These are phyloP conservation scores for Parathielavia hyrcaniae DNA, from an alignment of 495 filamentous ascomycete species.

Conservation along the genomic window DNA sequence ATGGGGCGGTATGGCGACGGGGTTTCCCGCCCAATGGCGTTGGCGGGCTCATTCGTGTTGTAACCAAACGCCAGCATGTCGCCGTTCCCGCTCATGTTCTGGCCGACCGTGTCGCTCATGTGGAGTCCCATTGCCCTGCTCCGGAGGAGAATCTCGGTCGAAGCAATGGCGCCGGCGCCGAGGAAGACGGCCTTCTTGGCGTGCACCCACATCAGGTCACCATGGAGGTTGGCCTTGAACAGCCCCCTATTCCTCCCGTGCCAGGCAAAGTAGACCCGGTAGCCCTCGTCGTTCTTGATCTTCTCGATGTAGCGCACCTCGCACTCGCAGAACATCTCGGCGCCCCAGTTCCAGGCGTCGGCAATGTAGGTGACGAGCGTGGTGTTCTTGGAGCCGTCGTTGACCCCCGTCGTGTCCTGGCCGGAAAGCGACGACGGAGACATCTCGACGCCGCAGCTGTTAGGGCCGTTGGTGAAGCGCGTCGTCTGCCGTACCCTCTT, in stretches of 20 bases:
- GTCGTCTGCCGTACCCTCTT: slow-evolving; percentile 55
- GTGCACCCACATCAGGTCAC: slow-evolving; percentile 63
- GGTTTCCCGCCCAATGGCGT: slow-evolving; percentile 48
- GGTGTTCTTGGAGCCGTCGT: slow-evolving; percentile 62
- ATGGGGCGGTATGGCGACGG: slow-evolving; percentile 47
- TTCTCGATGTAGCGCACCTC: slow-evolving; percentile 62
- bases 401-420: slow-evolving; percentile 57
- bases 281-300: slow-evolving; percentile 45
- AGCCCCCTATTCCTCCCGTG: slow-evolving; percentile 53
- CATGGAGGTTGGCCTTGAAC: slow-evolving; percentile 52
- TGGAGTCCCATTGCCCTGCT: slow-evolving; percentile 54
- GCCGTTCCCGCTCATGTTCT: slow-evolving; percentile 63
- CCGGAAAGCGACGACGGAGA: slow-evolving; percentile 52
- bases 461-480: slow-evolving; percentile 52
- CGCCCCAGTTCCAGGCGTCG: slow-evolving; percentile 72
- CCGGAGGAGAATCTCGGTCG: slow-evolving; percentile 61
- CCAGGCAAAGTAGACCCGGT: slow-evolving; percentile 60
- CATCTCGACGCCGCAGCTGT: slow-evolving; percentile 59
- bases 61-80: slow-evolving; percentile 61
- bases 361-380: slow-evolving; percentile 60
- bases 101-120: slow-evolving; percentile 53
- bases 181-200: slow-evolving; percentile 56
- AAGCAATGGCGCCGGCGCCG: slow-evolving; percentile 55
- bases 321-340: slow-evolving; percentile 67
- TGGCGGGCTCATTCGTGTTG: slow-evolving; percentile 51